Evolutionary conservation across 148 eudicot genomes (phyloP).

Genomic region (Persicaria maculosa): DNA sequence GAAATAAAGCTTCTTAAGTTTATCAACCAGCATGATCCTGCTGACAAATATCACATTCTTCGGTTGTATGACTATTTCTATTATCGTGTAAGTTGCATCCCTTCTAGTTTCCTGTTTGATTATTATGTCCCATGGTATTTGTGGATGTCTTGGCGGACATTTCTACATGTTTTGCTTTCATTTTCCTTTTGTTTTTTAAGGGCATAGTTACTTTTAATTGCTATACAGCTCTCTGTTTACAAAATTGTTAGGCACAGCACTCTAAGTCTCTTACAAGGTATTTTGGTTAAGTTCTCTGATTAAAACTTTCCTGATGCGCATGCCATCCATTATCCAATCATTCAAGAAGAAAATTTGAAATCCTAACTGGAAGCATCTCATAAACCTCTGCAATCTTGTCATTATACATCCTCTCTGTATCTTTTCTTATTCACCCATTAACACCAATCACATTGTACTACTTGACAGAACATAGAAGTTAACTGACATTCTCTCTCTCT

Average conservation of each 20-base stretch:
- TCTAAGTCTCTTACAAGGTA: background rate
- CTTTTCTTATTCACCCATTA: background rate
- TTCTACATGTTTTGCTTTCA: background rate
- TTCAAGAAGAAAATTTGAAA: background rate
- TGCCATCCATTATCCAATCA: background rate
- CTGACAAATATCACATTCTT: slow-evolving; percentile 83
- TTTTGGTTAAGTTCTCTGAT: background rate
- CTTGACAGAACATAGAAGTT: background rate
- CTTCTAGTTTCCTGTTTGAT: background rate
- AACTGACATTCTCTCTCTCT: background rate
- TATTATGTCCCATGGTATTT: background rate
- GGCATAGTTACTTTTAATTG: background rate
- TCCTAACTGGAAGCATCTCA: background rate
- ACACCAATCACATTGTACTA: background rate
- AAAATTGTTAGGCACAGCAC: background rate
- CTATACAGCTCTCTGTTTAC: background rate
- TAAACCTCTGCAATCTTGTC: background rate
- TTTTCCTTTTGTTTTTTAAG: background rate
- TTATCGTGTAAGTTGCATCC: slow-evolving; percentile 64
- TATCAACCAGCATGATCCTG: slow-evolving; percentile 94
- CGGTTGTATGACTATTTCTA: slow-evolving; percentile 93
- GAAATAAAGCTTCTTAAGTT: slow-evolving; percentile 96
- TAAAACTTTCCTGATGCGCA: background rate
- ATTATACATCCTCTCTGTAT: background rate
- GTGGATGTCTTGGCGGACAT: background rate